These are phyloP conservation scores for Xylaria nigripes DNA, from an alignment of 495 filamentous ascomycete species.

Conservation along the genomic window DNA sequence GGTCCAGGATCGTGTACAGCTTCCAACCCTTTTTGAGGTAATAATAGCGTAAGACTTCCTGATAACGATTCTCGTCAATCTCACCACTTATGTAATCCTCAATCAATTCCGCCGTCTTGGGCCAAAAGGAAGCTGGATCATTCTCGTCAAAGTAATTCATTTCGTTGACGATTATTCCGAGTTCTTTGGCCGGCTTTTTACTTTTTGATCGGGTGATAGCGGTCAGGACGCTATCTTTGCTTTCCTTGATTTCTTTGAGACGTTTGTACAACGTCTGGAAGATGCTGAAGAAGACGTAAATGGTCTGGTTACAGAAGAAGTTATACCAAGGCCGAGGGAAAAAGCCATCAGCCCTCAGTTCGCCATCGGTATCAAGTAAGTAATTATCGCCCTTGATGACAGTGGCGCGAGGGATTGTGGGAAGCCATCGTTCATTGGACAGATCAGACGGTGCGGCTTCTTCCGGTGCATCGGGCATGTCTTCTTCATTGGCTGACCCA, in stretches of 20 bases:
- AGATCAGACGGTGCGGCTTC: conserved; percentile 39
- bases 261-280: conserved; percentile 84
- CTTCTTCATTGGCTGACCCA: conserved; percentile 60
- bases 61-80: conserved; percentile 68
- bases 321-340: conserved; percentile 73
- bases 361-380: conserved; percentile 43
- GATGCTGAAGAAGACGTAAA: conserved; percentile 87
- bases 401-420: conserved; percentile 38
- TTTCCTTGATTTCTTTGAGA: conserved; percentile 69
- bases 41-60: conserved; percentile 81
- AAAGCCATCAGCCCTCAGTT: conserved; percentile 69
- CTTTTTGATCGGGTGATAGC: conserved; percentile 61
- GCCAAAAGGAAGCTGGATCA: conserved; percentile 42
- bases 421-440: conserved; percentile 49
- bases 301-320: conserved; percentile 79
- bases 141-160: conserved; percentile 38
- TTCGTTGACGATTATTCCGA: conserved; percentile 57
- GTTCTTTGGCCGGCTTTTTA: conserved; percentile 69
- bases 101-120: conserved; percentile 55
- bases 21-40: conserved; percentile 86
- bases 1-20: conserved; percentile 80
- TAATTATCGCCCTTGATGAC: conserved; percentile 36
- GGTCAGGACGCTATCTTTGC: conserved; percentile 59
- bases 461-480: conserved; percentile 47
- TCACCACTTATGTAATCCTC: conserved; percentile 79